phyloP scores from a whole-genome alignment of 208 protist genomes.

The Trichomonas tenax region DNA sequence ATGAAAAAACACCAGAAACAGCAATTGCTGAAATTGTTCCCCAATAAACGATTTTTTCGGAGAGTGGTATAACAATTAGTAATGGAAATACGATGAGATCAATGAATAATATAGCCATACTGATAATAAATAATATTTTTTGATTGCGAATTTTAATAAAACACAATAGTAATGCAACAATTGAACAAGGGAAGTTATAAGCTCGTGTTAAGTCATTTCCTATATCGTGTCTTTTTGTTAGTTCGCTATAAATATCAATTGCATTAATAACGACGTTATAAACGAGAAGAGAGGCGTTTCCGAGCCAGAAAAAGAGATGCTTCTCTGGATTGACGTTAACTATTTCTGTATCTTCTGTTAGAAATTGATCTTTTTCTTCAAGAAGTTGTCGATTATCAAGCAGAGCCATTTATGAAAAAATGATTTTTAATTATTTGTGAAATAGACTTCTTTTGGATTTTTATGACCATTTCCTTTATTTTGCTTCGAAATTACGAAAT shows the following conservation, averaged over 20 bases:
- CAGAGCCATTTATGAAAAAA: not conserved
- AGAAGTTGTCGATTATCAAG: not conserved
- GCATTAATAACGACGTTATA: not conserved
- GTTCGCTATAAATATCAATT: not conserved
- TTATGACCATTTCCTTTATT: no score
- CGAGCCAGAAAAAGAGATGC: not conserved
- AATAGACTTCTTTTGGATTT: no score
- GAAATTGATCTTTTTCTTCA: not conserved
- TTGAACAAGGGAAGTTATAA: not conserved
- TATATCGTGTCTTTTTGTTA: not conserved
- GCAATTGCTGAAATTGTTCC: not conserved
- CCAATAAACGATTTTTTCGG: not conserved
- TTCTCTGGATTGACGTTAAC: not conserved
- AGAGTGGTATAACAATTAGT: not conserved
- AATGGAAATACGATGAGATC: not conserved
- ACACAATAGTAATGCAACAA: not conserved
- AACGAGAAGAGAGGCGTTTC: not conserved
- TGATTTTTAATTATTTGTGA: no score
- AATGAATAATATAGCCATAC: not conserved
- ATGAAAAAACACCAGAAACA: not conserved
- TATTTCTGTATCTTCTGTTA: not conserved
- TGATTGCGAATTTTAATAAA: not conserved
- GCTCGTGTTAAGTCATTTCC: not conserved
- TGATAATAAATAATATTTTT: not conserved
- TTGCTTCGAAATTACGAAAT: no score